A percentile compares a stretch with the other conserved stretches of the same genome.
These are phyloP conservation scores for Macroventuria anomochaeta DNA, from an alignment of 2,329 filamentous ascomycete genomes.

Conservation along the genomic window DNA sequence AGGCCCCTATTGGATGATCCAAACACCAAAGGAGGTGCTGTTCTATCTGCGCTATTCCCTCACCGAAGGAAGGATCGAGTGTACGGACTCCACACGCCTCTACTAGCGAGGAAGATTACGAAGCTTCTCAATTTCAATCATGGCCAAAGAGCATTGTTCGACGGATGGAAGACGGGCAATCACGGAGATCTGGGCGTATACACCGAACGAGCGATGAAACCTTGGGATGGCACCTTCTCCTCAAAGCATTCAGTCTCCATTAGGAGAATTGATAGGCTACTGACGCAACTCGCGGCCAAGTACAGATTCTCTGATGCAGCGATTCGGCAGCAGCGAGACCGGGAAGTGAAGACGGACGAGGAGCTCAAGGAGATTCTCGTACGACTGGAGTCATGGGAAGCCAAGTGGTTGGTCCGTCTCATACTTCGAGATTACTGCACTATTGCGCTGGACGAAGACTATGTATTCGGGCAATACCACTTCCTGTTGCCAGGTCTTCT, in stretches of 20 bases:
- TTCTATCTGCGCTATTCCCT: conserved; percentile 79
- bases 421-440: conserved; percentile 79
- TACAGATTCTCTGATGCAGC: conserved; percentile 74
- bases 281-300: conserved; percentile 71
- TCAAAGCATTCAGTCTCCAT: conserved; percentile 59
- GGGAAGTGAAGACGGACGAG: conserved; percentile 29
- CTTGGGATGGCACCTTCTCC: conserved; percentile 58
- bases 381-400: conserved; percentile 64
- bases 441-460: conserved; percentile 64
- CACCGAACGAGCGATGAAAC: conserved; percentile 67
- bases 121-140: conserved; percentile 70
- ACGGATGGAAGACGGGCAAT: conserved; percentile 65
- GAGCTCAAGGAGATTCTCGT: conserved; percentile 53
- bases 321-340: conserved; percentile 32
- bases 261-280: conserved; percentile 72
- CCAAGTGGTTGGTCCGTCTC: conserved; percentile 87
- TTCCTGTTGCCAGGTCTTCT: conserved; percentile 73
- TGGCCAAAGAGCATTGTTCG: conserved; percentile 66
- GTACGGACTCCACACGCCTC: conserved; percentile 69
- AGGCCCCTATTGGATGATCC: conserved; percentile 63
- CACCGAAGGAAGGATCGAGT: conserved; percentile 79
- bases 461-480: conserved; percentile 68
- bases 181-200: conserved; percentile 74
- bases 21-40: conserved; percentile 64
- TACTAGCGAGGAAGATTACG: conserved; percentile 71